Percentiles rank a stretch among this genome's conserved stretches.
These are phyloP conservation scores for Pseudogymnoascus verrucosus DNA, from an alignment of 2,329 filamentous ascomycete genomes.

Conservation along the genomic window DNA sequence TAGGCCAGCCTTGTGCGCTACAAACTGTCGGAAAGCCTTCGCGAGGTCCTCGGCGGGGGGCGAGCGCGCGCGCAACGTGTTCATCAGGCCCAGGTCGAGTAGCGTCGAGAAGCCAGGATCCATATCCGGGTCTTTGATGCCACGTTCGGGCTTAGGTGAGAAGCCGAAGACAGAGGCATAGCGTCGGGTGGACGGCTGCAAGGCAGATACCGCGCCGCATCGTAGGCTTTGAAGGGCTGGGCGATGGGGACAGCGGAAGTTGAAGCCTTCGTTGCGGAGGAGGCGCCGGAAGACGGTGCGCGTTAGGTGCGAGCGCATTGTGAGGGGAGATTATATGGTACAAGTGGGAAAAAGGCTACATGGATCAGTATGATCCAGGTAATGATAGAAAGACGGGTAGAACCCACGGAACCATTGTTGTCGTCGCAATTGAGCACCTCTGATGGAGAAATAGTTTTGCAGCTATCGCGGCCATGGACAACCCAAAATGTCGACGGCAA, in stretches of 20 bases:
- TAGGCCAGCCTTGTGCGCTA: constrained; percentile 45
- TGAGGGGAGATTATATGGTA: constrained; percentile 3
- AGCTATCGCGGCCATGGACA: neutral
- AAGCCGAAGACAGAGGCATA: constrained; percentile 59
- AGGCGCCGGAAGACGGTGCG: constrained; percentile 51
- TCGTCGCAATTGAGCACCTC: constrained; percentile 4
- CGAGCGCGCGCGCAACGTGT: constrained; percentile 54
- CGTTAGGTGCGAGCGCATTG: constrained; percentile 53
- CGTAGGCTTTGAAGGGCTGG: constrained; percentile 20
- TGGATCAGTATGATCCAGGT: neutral
- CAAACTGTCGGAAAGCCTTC: constrained; percentile 56
- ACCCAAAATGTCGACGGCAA: constrained; percentile 8
- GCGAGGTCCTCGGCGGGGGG: constrained; percentile 57
- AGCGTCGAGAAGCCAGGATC: constrained; percentile 67
- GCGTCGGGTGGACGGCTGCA: constrained; percentile 32
- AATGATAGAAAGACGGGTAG: neutral
- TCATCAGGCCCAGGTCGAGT: constrained; percentile 56
- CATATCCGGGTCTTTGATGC: constrained; percentile 52
- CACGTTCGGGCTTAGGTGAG: constrained; percentile 50
- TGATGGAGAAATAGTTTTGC: neutral
- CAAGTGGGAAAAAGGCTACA: neutral
- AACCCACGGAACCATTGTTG: neutral
- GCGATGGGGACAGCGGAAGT: constrained; percentile 26
- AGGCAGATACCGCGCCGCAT: constrained; percentile 31
- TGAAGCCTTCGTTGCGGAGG: constrained; percentile 39